These are phyloP conservation scores for Lodderomyces orthopsilosis DNA, from an alignment of 1,139 yeast genomes.

Conservation along the genomic window DNA sequence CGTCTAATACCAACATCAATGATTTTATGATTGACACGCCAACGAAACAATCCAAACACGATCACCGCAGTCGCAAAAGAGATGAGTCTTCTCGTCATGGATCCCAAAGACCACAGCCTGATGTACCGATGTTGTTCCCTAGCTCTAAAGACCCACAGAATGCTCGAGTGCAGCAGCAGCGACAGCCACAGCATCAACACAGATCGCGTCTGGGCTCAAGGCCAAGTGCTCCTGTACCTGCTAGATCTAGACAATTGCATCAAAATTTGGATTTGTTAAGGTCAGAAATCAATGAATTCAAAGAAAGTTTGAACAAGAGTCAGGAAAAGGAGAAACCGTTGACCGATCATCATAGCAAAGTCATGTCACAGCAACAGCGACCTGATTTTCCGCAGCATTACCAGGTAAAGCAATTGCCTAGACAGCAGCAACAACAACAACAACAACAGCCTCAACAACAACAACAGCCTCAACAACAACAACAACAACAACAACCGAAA, in stretches of 20 bases:
- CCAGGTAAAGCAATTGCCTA: not conserved
- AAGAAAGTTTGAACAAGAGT: conserved; percentile 36
- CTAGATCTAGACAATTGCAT: conserved; percentile 35
- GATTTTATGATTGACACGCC: conserved; percentile 12
- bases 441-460: not conserved
- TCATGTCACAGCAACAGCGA: not conserved
- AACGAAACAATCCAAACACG: conserved; percentile 11
- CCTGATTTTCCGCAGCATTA: not conserved
- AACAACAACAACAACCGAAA: conserved; percentile 3
- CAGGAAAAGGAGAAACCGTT: not conserved
- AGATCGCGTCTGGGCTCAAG: conserved; percentile 4
- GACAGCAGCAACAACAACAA: not conserved
- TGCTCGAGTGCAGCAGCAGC: conserved; percentile 1
- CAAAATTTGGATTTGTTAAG: conserved; percentile 44
- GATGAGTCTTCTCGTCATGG: not conserved
- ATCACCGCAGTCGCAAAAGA: conserved; percentile 12
- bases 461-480: not conserved
- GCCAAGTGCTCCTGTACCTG: conserved; percentile 9
- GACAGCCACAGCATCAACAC: conserved; percentile 11
- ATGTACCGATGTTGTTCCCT: conserved; percentile 2
- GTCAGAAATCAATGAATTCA: conserved; percentile 46
- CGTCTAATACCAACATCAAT: conserved; percentile 13
- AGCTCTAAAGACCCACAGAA: conserved; percentile 1
- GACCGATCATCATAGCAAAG: not conserved
- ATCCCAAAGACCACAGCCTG: not conserved